Base-by-base conservation (phyloP, 352 stramenopile species). In the Pythium guiyangense region DNA sequence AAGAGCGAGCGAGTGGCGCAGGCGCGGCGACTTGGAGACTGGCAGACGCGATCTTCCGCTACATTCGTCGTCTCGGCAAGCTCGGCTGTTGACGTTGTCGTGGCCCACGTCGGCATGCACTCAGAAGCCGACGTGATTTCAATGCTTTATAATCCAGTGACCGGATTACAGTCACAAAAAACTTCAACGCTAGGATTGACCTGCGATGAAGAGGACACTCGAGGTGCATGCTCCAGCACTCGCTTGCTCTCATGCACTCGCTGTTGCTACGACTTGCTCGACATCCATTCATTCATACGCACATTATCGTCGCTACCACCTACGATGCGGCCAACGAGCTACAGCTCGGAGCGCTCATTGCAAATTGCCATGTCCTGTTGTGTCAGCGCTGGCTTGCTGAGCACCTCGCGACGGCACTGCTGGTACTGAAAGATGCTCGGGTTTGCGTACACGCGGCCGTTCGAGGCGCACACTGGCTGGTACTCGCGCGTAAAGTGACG, bases 381-480 rank as follows among this genome's bases (percentile, higher is more conserved):
- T 54, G 62, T 34, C 25, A 88, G 63, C 56, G 72, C 60, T 6
- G 49, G 60, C 12, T 55, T 50, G 8, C 73, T 57, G 27, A 73
- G 58, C 37, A 69, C 50, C 49, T 64, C 62, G 22, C 67, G 63
- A 52, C 80, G 63, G 54, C 77, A 88, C 62, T 84, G 64, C 22
- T 79, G 64, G 65, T 77, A 85, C 52, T 54, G 54, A 42, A 88
- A 82, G 57, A 85, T 74, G 53, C 74, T 85, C 20, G 60, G 48
- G 57, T 88, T 88, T 42, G 49, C 62, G 63, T 84, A 79, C 39
- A 72, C 69, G 51, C 69, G 74, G 50, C 77, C 77, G 54, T 88
- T 77, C 6, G 74, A 84, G 47, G 61, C 75, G 52, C 78, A 88
- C 35, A 86, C 73, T 1, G 63, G 69, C 22, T 74, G 63, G 45